A percentile compares a stretch with the other conserved stretches of the same genome.
phyloP scores from a whole-genome alignment of 768 basidiomycete genomes.

The Podaxis rugospora region DNA sequence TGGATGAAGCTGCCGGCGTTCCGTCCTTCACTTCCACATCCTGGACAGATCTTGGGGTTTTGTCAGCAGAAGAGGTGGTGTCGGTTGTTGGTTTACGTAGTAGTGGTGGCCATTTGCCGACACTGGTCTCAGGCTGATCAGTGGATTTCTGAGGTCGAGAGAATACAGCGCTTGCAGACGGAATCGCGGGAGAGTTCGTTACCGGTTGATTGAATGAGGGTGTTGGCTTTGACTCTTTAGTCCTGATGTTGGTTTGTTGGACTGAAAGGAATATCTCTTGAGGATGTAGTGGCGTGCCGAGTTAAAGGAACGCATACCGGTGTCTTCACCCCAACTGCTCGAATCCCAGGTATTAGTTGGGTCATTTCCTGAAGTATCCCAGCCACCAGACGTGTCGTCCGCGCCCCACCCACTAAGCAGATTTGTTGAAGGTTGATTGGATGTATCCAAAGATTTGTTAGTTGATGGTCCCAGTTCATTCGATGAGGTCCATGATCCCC shows the following conservation, averaged over 20 bases:
- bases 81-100: neutral
- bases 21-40: neutral
- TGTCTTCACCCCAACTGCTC: neutral
- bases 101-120: neutral
- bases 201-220: neutral
- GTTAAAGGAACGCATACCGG: neutral
- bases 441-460: neutral
- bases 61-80: neutral
- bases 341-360: neutral
- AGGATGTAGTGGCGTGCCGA: neutral
- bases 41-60: neutral
- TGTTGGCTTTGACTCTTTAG: neutral
- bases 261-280: neutral
- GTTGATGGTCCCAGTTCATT: neutral
- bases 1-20: neutral
- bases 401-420: neutral
- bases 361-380: neutral
- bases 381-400: neutral
- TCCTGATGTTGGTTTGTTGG: neutral
- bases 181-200: neutral
- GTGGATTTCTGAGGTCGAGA: neutral
- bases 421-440: neutral
- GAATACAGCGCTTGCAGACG: neutral
- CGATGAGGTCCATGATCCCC: neutral
- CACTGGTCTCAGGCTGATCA: neutral